Evolutionary conservation across 108 stramenopile genomes (phyloP), one percentile per base, ranked within the genome.

Genomic region (Cyclotella distinguenda): DNA sequence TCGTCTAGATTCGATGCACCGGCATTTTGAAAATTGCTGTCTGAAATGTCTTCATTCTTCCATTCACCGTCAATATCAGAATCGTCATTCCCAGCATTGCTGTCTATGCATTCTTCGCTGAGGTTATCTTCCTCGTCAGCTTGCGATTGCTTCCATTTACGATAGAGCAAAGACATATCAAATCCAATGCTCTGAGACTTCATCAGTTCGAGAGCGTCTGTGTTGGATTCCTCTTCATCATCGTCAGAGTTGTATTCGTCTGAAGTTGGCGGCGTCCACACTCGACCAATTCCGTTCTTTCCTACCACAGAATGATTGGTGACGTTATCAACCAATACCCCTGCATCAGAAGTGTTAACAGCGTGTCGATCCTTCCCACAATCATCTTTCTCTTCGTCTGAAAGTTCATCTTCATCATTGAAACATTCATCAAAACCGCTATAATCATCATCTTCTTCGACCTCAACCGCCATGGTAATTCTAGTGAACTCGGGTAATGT

Each of bases 401-500:
- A 67, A 28, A 61, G 57, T 23, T 59, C 66, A 18, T 74, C 78
- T 13, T 79, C 71, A 33, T 73, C 55, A 32, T 71, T 74, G 40
- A 51, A 66, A 36, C 70, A 60, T 35, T 79, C 70, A 45, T 53
- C 79, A 54, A 80, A 80, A 16, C 65, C 78, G 50, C 71, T 77
- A 18, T 75, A 70, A 72, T 76, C 78, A 47, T 84, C 84, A 18
- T 81, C 84, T 56, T 78, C 82, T 35, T 88, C 83, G 10, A 70
- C 79, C 6, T 85, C 88, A 28, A 58, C 69, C 30, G 62, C 68
- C n/a, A 87, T 40, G 1, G 95, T 95, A 44, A 97, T 80, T 47
- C 97, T 80, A 5, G 95, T 89, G 80, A 89, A 97, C 48, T 90
- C 87, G 6, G 82, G 79, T 18, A 97, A 57, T 16, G 64, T 63